phyloP scores from a whole-genome alignment of 768 basidiomycete genomes.

The Auricularia cornea region DNA sequence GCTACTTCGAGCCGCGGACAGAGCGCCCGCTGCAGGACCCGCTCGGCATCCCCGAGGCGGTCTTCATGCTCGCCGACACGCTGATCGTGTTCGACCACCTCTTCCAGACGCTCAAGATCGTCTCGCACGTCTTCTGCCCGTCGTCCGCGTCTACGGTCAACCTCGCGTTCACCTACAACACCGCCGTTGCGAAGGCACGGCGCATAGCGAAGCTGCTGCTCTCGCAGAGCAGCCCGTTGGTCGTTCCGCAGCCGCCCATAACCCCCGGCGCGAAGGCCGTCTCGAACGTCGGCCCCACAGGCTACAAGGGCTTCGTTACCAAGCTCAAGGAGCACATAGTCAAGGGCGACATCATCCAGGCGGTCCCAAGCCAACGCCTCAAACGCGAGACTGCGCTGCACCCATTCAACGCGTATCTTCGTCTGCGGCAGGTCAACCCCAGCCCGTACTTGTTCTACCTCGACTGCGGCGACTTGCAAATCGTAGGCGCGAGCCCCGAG shows the following conservation, averaged over 20 bases:
- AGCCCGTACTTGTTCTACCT: constrained; percentile 99
- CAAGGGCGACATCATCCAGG: constrained; percentile 97
- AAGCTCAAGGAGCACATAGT: constrained; percentile 89
- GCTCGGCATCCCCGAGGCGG: constrained; percentile 84
- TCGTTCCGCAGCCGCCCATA: constrained; percentile 51
- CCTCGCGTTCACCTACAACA: constrained; percentile 79
- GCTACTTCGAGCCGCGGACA: constrained; percentile 94
- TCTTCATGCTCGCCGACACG: constrained; percentile 96
- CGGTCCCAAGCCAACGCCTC: constrained; percentile 91
- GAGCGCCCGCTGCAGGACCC: constrained; percentile 61
- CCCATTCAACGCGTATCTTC: constrained; percentile 95
- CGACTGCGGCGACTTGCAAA: constrained; percentile 85
- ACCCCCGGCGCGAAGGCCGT: constrained; percentile 58
- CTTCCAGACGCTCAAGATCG: constrained; percentile 88
- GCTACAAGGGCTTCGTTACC: constrained; percentile 88
- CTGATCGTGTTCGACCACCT: constrained; percentile 96
- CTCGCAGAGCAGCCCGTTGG: constrained; percentile 9
- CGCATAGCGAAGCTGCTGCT: constrained; percentile 68
- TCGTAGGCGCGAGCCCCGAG: constrained; percentile 98
- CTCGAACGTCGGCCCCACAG: constrained; percentile 89
- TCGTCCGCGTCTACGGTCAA: constrained; percentile 40
- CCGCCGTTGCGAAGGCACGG: constrained; percentile 74
- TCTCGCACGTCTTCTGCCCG: constrained; percentile 91
- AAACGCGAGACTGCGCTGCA: constrained; percentile 79
- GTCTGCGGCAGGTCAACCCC: constrained; percentile 89